Conservation (phyloP, 495 filamentous ascomycete genomes). For the Penicillium mononematosum region DNA sequence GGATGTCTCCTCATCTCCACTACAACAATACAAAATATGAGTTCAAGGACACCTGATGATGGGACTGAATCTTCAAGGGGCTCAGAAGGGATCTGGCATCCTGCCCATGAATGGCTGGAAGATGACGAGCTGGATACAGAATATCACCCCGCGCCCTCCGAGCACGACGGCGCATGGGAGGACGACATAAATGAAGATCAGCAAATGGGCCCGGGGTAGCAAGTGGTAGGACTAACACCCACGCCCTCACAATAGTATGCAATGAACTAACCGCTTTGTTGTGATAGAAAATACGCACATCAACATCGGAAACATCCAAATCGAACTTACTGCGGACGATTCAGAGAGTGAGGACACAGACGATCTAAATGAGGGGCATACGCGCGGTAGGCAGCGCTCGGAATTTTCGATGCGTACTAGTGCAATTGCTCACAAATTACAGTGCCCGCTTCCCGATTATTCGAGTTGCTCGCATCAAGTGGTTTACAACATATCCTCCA, state of each 20-base stretch:
- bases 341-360: constrained; percentile 41
- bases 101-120: constrained; percentile 45
- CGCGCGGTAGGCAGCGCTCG: constrained; percentile 10
- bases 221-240: constrained; percentile 41
- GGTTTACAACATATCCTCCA: constrained; percentile 42
- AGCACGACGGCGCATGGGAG: constrained; percentile 20
- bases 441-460: constrained; percentile 36
- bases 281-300: constrained; percentile 30
- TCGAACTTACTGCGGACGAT: constrained; percentile 45
- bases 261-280: constrained; percentile 23
- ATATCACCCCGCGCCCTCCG: constrained; percentile 22
- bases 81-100: constrained; percentile 29
- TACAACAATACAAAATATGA: constrained; percentile 15
- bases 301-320: constrained; percentile 47
- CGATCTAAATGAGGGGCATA: constrained; percentile 23
- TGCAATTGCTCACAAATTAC: constrained; percentile 8
- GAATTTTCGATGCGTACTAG: not conserved
- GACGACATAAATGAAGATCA: constrained; percentile 45
- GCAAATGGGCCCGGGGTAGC: constrained; percentile 44
- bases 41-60: constrained; percentile 13
- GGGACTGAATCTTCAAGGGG: constrained; percentile 8
- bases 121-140: constrained; percentile 31
- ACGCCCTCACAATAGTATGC: constrained; percentile 25
- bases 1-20: constrained; percentile 15
- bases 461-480: constrained; percentile 38